phyloP scores from a whole-genome alignment of 345 rosid species.

The Corchorus olitorius region DNA sequence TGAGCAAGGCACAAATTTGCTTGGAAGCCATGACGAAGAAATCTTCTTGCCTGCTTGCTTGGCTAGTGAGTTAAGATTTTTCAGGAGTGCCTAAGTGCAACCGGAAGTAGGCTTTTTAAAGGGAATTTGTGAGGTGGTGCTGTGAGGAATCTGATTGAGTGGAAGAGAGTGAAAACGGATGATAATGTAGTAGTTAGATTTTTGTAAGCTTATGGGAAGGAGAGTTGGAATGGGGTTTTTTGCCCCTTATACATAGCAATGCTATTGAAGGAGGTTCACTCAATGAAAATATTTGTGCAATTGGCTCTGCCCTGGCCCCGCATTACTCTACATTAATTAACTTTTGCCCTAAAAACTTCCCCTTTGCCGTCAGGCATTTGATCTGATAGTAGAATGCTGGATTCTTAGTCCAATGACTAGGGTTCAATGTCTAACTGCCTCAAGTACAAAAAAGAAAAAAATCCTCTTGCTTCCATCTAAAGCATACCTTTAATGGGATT shows the following conservation, averaged over 20 bases:
- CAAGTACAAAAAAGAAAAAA: no score
- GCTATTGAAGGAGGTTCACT: neutral
- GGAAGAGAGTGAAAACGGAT: slow-evolving; percentile 37
- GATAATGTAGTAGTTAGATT: slow-evolving; percentile 26
- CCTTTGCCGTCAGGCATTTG: no score
- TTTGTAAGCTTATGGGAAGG: slow-evolving; percentile 36
- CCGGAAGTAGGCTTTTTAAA: slow-evolving; percentile 25
- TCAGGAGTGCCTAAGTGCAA: neutral
- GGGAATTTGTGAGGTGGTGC: slow-evolving; percentile 41
- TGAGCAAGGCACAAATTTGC: slow-evolving; percentile 24
- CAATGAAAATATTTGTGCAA: neutral
- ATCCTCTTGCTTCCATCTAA: no score
- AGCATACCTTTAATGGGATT: no score
- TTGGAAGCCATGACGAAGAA: slow-evolving; percentile 43
- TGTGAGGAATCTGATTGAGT: slow-evolving; percentile 32
- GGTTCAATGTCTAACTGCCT: no score
- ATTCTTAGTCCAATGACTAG: no score
- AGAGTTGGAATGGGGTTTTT: neutral
- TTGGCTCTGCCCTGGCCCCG: no score
- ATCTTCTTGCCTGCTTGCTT: neutral
- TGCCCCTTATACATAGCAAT: neutral
- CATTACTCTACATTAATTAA: no score
- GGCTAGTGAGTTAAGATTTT: slow-evolving; percentile 18
- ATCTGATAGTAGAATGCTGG: no score
- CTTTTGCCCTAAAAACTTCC: no score